Conservation (phyloP, 2,329 filamentous ascomycete genomes). For the Pyrenophora tritici-repentis region DNA sequence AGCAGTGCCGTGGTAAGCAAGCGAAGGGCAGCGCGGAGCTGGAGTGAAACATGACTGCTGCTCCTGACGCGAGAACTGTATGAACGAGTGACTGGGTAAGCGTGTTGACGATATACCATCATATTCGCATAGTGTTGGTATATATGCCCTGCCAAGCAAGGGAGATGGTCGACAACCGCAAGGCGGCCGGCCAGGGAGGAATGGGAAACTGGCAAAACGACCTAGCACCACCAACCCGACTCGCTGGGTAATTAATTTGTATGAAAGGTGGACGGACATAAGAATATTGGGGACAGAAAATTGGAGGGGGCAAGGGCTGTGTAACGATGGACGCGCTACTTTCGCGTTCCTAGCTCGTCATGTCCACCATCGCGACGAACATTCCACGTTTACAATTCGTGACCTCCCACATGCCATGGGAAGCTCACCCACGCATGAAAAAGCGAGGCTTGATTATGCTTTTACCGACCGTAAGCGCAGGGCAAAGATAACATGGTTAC, state of each 20-base stretch:
- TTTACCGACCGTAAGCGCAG: neutral
- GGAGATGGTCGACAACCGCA: conserved; percentile 9
- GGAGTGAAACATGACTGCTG: conserved; percentile 11
- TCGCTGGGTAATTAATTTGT: conserved; percentile 12
- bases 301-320: conserved; percentile 10
- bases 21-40: conserved; percentile 13
- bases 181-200: conserved; percentile 19
- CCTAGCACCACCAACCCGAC: conserved; percentile 5
- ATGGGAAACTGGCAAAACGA: conserved; percentile 10
- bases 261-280: conserved; percentile 13
- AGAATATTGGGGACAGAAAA: too few relatives aligned
- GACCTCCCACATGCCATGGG: conserved; percentile 16
- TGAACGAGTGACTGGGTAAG: conserved; percentile 13
- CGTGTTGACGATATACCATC: neutral
- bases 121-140: conserved; percentile 8
- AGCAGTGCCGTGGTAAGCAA: conserved; percentile 11
- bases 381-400: conserved; percentile 20
- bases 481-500: neutral
- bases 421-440: neutral
- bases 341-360: conserved; percentile 11
- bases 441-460: neutral
- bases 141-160: conserved; percentile 19
- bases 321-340: conserved; percentile 13
- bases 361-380: conserved; percentile 1
- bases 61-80: neutral